Evolutionary conservation across 805 yeast genomes (phyloP).

Genomic region (Yamadazyma laniorum): DNA sequence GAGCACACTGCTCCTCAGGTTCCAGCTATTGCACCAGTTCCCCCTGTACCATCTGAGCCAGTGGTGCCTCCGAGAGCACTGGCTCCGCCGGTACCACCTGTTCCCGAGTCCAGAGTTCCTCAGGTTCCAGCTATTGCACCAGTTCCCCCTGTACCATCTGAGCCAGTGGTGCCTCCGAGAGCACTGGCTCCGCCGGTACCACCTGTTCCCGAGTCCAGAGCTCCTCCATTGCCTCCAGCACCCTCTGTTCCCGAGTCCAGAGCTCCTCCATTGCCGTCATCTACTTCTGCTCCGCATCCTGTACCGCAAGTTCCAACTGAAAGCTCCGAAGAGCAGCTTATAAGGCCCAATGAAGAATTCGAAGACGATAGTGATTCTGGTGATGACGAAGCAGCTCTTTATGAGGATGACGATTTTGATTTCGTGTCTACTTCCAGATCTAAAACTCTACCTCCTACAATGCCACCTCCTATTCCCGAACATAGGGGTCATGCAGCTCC

Average conservation of each 20-base stretch:
- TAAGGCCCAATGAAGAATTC: slow-evolving; percentile 5
- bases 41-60: slow-evolving; percentile 9
- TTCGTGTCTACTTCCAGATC: slow-evolving; percentile 16
- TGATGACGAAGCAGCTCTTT: not conserved
- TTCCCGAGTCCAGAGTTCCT: slow-evolving; percentile 5
- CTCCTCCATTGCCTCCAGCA: slow-evolving; percentile 1
- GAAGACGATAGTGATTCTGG: slow-evolving; percentile 1
- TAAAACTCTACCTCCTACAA: slow-evolving; percentile 11
- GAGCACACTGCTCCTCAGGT: not conserved
- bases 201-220: not conserved
- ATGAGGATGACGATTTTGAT: slow-evolving; percentile 13
- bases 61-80: slow-evolving; percentile 12
- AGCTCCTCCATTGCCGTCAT: not conserved
- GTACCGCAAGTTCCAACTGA: slow-evolving; percentile 6
- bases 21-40: not conserved
- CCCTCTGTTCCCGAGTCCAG: not conserved
- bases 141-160: slow-evolving; percentile 8
- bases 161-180: slow-evolving; percentile 11
- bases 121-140: not conserved
- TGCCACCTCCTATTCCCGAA: slow-evolving; percentile 8
- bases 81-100: slow-evolving; percentile 4
- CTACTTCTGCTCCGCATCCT: slow-evolving; percentile 8
- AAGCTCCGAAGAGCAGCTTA: not conserved
- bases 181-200: slow-evolving; percentile 7
- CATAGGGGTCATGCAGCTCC: not conserved